Percentiles rank a stretch among this genome's conserved stretches.
Conservation (phyloP, 1,284 basidiomycete species). For the Trametes pubescens region DNA sequence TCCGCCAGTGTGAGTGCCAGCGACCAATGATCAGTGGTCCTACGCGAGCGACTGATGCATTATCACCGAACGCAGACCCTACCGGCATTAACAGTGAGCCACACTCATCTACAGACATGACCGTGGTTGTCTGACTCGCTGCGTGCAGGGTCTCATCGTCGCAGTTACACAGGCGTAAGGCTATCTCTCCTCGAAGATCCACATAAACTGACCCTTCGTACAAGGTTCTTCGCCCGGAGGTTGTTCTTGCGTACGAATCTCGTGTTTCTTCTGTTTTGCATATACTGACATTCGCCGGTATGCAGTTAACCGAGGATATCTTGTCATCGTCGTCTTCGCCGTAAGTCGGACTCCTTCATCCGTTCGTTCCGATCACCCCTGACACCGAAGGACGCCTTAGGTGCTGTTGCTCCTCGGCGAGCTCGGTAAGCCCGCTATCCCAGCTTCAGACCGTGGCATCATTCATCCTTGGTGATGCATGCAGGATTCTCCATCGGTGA, state of each 20-base stretch:
- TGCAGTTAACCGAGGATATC: slow-evolving; percentile 4
- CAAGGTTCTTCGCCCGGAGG: slow-evolving; percentile 7
- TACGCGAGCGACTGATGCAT: not conserved
- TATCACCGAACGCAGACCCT: not conserved
- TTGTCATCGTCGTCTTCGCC: not conserved
- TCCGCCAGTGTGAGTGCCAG: not conserved
- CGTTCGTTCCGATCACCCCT: not conserved
- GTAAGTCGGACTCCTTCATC: not conserved
- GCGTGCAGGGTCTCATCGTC: slow-evolving; percentile 5
- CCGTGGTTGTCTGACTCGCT: not conserved
- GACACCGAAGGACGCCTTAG: not conserved
- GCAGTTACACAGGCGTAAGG: slow-evolving; percentile 8
- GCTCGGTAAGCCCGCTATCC: not conserved
- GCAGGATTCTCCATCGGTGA: slow-evolving; percentile 9
- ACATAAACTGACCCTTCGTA: not conserved
- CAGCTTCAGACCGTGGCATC: not conserved
- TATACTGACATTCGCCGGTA: not conserved
- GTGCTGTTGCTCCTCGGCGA: not conserved
- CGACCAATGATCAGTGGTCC: no score
- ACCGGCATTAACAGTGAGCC: slow-evolving; percentile 5
- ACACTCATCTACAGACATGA: not conserved
- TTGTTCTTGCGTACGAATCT: slow-evolving; percentile 8
- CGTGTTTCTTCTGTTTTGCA: not conserved
- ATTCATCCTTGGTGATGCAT: not conserved
- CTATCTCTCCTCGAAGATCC: not conserved